Percentiles rank a stretch among this genome's conserved stretches.
Evolutionary conservation across 768 basidiomycete species (phyloP).

Genomic region (Leucosporidium yakuticum): DNA sequence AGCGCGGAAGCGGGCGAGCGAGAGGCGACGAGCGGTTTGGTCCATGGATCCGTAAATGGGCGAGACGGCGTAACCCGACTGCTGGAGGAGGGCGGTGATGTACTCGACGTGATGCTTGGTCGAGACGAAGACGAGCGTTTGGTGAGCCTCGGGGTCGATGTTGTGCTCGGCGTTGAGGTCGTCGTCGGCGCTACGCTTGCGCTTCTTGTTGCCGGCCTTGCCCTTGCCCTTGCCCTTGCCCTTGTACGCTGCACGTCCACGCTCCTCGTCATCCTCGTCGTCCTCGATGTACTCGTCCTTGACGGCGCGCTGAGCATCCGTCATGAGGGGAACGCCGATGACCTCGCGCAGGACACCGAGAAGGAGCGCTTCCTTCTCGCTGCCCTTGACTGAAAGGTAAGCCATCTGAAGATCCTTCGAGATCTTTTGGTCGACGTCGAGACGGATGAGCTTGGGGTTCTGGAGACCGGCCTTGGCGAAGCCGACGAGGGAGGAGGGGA

Average conservation of each 20-base stretch:
- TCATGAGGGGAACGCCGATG: slow-evolving; percentile 64
- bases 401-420: slow-evolving; percentile 88
- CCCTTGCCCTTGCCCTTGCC: slow-evolving; percentile 24
- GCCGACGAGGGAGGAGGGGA: slow-evolving; percentile 90
- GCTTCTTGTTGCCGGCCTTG: slow-evolving; percentile 45
- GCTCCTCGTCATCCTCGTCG: slow-evolving; percentile 39
- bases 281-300: slow-evolving; percentile 31
- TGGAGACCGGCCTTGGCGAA: slow-evolving; percentile 96
- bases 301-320: slow-evolving; percentile 22
- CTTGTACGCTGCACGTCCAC: slow-evolving; percentile 41
- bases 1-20: slow-evolving; percentile 84
- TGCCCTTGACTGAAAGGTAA: slow-evolving; percentile 84
- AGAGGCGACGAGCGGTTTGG: slow-evolving; percentile 76
- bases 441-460: slow-evolving; percentile 88
- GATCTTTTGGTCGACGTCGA: slow-evolving; percentile 94
- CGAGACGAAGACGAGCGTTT: slow-evolving; percentile 88
- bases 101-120: slow-evolving; percentile 99
- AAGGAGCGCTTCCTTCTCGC: slow-evolving; percentile 89
- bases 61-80: slow-evolving; percentile 80
- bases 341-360: slow-evolving; percentile 77
- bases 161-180: slow-evolving; percentile 15
- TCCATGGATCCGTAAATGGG: slow-evolving; percentile 95
- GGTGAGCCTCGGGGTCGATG: slow-evolving; percentile 61
- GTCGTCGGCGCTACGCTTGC: slow-evolving; percentile 44
- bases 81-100: slow-evolving; percentile 64